Base-by-base conservation (phyloP, 2,329 filamentous ascomycete species). In the Beauveria scarabaeidicola region DNA sequence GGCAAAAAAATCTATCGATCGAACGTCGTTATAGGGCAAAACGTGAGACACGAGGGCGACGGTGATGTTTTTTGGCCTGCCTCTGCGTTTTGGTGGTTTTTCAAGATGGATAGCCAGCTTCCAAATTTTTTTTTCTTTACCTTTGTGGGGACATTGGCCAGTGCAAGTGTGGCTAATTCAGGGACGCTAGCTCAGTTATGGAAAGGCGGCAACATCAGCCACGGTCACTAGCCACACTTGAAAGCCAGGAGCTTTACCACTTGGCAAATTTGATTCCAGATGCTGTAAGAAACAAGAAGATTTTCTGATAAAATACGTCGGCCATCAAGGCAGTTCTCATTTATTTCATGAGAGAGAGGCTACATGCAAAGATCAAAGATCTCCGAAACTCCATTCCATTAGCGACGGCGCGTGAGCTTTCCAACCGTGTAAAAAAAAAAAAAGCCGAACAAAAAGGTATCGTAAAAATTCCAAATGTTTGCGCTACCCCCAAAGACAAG, bases 101-200 rank as follows among this genome's bases (percentile, higher is more conserved):
- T 48, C 17, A 13, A 50, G 56, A 59, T 59, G 61, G 57, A 52
- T 52, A 17, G 62, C 43, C 43, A 68, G 67, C 67, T 68, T 69
- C 68, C 64, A 70, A 72, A 64, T 67, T 71, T 66, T 66, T 66
- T 70, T 70, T 64, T 65, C 64, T 65, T 62, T 61, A 62, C 51
- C 62, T 70, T 69, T 71, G 70, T 69, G 66, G 69, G 67, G 64
- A 64, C 65, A 57, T 63, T 63, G 64, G 61, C 58, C 52, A 32
- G 43, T 23, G 36, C 40, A 32, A 19, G 61, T 69, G 67, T 69
- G 68, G 68, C 67, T 64, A 61, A 17, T 51, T 21, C 55, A 50
- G 46, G 0, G 0, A 41, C 61, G 59, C 65, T 68, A 68, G 44
- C 7, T 58, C 47, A 3, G 0, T 29, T 61, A 13, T 7, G 60